Conservation (phyloP, 768 basidiomycete genomes). For the Candolleomyces aberdarensis region DNA sequence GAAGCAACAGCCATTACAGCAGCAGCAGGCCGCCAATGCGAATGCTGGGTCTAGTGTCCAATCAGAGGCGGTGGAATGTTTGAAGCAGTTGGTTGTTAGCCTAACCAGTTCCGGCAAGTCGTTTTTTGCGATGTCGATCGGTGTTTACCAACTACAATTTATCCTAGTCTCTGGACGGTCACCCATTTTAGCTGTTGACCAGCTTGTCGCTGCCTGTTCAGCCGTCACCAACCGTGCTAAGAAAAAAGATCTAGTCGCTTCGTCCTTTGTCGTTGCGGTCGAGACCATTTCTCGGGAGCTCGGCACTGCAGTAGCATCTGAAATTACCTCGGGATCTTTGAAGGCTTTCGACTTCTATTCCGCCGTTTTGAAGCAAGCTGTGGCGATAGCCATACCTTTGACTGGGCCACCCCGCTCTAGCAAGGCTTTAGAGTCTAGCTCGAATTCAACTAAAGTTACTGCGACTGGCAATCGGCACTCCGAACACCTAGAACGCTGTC, state of each 20-base stretch:
- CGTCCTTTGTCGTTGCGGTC: neutral
- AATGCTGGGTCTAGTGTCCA: neutral
- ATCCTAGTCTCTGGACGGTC: neutral
- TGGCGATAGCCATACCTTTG: neutral
- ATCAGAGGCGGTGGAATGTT: neutral
- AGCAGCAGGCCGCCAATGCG: neutral
- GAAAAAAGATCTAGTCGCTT: neutral
- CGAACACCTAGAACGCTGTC: neutral
- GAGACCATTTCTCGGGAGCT: neutral
- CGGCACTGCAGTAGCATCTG: neutral
- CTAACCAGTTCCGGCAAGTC: too few species aligned
- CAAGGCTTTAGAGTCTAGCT: too few species aligned
- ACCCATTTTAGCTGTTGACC: neutral
- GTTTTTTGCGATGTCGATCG: neutral
- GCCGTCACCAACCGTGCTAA: neutral
- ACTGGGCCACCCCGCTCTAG: neutral
- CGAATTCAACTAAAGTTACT: too few species aligned
- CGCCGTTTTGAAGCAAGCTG: neutral
- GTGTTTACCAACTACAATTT: neutral
- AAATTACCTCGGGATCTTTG: neutral
- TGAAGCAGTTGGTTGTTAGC: neutral
- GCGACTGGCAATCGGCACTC: too few species aligned
- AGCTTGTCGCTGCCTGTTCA: neutral
- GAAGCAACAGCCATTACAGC: neutral
- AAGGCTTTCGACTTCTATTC: neutral